These are phyloP conservation scores for Acanthochlamys bracteata DNA, from an alignment of 106 monocot genomes.

Conservation along the genomic window DNA sequence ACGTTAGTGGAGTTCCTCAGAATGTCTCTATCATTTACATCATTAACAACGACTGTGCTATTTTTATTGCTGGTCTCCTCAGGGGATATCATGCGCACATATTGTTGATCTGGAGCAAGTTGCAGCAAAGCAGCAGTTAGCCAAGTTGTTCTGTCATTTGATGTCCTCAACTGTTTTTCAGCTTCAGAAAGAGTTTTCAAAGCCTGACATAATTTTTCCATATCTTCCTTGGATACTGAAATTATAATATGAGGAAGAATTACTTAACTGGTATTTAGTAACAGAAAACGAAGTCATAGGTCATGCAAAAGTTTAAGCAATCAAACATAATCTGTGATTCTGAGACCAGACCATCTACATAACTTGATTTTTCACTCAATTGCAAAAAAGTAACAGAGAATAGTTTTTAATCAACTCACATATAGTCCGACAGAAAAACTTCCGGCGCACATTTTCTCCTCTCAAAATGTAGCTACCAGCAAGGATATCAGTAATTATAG, in stretches of 20 bases:
- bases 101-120: slow-evolving; percentile 83
- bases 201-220: slow-evolving; percentile 73
- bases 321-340: background rate
- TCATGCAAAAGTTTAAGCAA: background rate
- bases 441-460: slow-evolving; percentile 42
- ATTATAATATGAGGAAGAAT: slow-evolving; percentile 3
- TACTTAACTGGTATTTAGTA: background rate
- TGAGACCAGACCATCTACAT: no score
- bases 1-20: slow-evolving; percentile 5
- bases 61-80: slow-evolving; percentile 33
- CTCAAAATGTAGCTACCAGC: slow-evolving; percentile 62
- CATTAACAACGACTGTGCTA: slow-evolving; percentile 19
- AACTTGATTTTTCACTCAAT: background rate
- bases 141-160: slow-evolving; percentile 95
- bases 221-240: slow-evolving; percentile 85
- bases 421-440: slow-evolving; percentile 51
- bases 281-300: background rate
- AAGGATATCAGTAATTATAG: slow-evolving; percentile 66
- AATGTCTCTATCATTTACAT: slow-evolving; percentile 13
- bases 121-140: slow-evolving; percentile 92
- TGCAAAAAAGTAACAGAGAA: background rate
- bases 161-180: slow-evolving; percentile 77
- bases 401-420: slow-evolving; percentile 42
- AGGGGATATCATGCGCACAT: slow-evolving; percentile 41
- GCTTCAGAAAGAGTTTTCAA: slow-evolving; percentile 85